Evolutionary conservation across 2,329 filamentous ascomycete genomes (phyloP), one percentile per base, ranked within the genome.

Genomic region (Colletotrichum sansevieriae): DNA sequence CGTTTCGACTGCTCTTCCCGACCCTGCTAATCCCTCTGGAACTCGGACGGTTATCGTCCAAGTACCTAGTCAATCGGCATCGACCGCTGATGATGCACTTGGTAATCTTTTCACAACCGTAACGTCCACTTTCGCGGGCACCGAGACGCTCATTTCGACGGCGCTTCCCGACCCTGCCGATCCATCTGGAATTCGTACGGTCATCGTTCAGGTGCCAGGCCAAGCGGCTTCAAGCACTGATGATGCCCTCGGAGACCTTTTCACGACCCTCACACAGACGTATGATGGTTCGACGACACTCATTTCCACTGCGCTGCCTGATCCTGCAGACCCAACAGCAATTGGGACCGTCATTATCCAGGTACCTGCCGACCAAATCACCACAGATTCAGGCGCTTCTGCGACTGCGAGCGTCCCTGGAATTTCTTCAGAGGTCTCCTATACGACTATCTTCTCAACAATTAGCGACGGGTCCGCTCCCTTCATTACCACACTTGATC

Each of bases 251-350:
- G 43, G 41, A 8, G n/a, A 59, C 20, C 1, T 65, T 4, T 54
- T 56, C 4, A 64, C 58, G 2, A 62, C 44, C 18, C 22, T 41
- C 10, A 62, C 58, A 12, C 49, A 18, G n/a, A 65, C 58, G 6
- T 62, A 60, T n/a, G 58, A 18, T 5, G 63, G 63, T 3, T 62
- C 63, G 7, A 39, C 35, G 2, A n/a, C 43, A 2, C 25, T 64
- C 12, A 65, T 51, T 3, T 57, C 44, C 3, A 37, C 62, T 9
- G 11, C 52, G 4, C 51, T 41, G 11, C 35, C 43, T 35, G 62
- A 41, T 4, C 33, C 56, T 25, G 37, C 58, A 4, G 20, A 49
- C 11, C 22, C 47, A 13, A 29, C 25, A 15, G 58, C 25, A n/a
- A 46, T 47, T 25, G 9, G n/a, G 29, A 59, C 56, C 12, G 29